Evolutionary conservation across 208 protist genomes (phyloP), one percentile per base, ranked within the genome.

Genomic region (Porcisia deanei): DNA sequence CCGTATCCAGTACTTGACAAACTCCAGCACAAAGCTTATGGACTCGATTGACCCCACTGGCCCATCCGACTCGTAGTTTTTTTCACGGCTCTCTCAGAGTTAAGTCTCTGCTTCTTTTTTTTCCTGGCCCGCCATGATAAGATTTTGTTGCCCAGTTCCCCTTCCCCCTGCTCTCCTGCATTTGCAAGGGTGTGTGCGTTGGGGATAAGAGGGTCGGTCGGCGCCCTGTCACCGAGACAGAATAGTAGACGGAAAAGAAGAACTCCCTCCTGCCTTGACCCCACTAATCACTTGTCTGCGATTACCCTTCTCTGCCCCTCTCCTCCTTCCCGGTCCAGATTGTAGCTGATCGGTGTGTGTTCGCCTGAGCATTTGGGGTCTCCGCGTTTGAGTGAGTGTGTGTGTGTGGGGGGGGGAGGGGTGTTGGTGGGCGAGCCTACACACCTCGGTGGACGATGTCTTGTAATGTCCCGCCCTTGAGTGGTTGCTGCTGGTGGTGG

Each of bases 1-100:
- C 54, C 88, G 88, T n/a, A 90, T 94, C 70, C 89, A 91, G 76
- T 78, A 81, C 55, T 67, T 96, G 58, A 92, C 89, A 18, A 86
- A 88, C 71, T 65, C 80, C 10, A 91, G 85, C 74, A 85, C 85
- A 8, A 94, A 94, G 82, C 88, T 94, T 30, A 91, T 83, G 75
- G 84, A 82, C 58, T 68, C 55, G 37, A 63, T 87, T 25, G 64
- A 81, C 63, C 75, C 79, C 34, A n/a, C 43, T 18, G 20, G 45
- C 71, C 30, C 43, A 25, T 41, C 37, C 49, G 53, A 58, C 54
- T 63, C 25, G 41, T 60, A 74, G 12, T 8, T 60, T 61, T 25
- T 58, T 5, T 25, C 0, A 52, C 55, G 22, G 55, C 55, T 25
- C 55, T 25, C 55, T 12, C 63, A 18, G 39, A 18, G 39, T 34